Evolutionary conservation across 106 monocot genomes (phyloP).

Genomic region (Ottelia alismoides): DNA sequence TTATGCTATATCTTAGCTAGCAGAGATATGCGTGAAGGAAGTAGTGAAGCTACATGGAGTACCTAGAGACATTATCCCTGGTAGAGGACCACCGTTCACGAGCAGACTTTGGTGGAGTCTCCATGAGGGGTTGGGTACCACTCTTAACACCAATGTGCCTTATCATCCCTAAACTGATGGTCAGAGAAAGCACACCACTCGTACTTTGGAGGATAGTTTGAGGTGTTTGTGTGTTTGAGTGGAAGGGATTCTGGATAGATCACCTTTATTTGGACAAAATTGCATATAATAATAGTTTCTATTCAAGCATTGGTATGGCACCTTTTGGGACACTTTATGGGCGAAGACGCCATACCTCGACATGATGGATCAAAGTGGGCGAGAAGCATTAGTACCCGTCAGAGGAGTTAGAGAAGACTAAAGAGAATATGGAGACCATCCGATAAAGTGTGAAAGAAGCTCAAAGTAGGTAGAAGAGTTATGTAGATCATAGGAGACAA

Average conservation of each 20-base stretch:
- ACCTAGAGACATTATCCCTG: too few relatives aligned
- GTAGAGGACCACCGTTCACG: too few relatives aligned
- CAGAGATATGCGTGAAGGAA: too few relatives aligned
- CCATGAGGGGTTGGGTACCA: neutral
- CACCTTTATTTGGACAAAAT: neutral
- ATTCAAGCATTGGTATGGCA: neutral
- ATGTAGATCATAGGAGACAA: too few relatives aligned
- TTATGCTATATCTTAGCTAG: too few relatives aligned
- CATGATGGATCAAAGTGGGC: neutral
- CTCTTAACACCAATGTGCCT: neutral
- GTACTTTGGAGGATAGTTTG: neutral
- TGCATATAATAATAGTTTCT: conserved; percentile 1
- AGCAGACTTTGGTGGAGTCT: too few relatives aligned
- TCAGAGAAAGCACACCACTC: neutral
- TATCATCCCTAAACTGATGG: neutral
- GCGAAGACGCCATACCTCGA: neutral
- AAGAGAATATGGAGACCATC: too few relatives aligned
- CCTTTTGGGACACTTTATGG: neutral
- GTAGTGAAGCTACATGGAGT: too few relatives aligned
- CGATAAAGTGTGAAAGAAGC: too few relatives aligned
- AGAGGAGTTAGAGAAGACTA: too few relatives aligned
- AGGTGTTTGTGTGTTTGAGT: neutral
- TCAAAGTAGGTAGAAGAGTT: too few relatives aligned
- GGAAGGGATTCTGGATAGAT: neutral
- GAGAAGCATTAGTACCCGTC: too few relatives aligned